These are phyloP conservation scores for Daedaleopsis nitida DNA, from an alignment of 768 basidiomycete genomes.

Conservation along the genomic window DNA sequence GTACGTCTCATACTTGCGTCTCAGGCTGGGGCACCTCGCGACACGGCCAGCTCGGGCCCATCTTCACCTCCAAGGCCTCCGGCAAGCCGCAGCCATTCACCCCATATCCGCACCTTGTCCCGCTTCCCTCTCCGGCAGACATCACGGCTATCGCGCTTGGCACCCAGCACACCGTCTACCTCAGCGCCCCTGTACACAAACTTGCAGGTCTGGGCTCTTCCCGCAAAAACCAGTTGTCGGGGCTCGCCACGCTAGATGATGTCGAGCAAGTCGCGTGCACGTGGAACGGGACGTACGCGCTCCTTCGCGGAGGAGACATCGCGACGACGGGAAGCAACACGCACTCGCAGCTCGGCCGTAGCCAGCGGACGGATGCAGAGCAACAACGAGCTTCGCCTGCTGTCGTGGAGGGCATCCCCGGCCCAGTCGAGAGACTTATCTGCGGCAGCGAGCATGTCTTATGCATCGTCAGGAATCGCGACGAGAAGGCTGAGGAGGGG, in stretches of 20 bases:
- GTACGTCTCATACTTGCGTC: constrained; percentile 29
- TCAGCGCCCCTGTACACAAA: constrained; percentile 44
- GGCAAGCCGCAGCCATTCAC: constrained; percentile 35
- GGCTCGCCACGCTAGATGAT: constrained; percentile 29
- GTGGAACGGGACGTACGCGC: constrained; percentile 78
- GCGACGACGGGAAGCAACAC: constrained; percentile 55
- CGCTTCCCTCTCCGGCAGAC: not conserved
- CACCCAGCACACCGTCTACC: constrained; percentile 53
- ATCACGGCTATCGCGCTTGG: constrained; percentile 42
- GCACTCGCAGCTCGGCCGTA: constrained; percentile 68
- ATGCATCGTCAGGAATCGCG: constrained; percentile 15
- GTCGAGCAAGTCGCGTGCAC: constrained; percentile 55
- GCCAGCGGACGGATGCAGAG: not conserved
- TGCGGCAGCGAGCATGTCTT: constrained; percentile 91
- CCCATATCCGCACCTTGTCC: constrained; percentile 34
- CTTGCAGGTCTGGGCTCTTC: constrained; percentile 67
- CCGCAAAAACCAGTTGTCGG: constrained; percentile 64
- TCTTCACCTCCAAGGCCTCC: constrained; percentile 26
- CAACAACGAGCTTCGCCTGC: not conserved
- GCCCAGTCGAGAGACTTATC: constrained; percentile 40
- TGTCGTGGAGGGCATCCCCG: not conserved
- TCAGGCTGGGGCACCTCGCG: constrained; percentile 86
- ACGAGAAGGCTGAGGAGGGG: not conserved
- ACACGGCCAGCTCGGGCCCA: constrained; percentile 79
- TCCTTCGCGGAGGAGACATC: constrained; percentile 33